These are phyloP conservation scores for Fusarium sp. DNA, from an alignment of 2,329 filamentous ascomycete genomes.

Conservation along the genomic window DNA sequence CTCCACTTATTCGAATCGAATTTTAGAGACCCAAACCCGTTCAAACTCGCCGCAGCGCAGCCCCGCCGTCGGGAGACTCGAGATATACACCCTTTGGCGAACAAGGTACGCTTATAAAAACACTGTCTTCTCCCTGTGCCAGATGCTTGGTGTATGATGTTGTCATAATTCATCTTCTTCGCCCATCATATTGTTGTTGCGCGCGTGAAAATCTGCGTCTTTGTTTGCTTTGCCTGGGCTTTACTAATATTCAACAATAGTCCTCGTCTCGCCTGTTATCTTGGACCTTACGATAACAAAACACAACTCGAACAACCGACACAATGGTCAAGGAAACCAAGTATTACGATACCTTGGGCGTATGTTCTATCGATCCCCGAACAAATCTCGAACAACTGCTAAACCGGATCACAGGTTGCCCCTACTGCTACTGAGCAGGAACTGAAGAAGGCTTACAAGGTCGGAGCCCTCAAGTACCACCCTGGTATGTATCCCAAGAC, in stretches of 20 bases:
- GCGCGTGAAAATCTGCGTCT: slow-evolving; percentile 9
- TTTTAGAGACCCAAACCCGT: slow-evolving; percentile 35
- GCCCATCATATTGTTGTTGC: not conserved
- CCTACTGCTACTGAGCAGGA: slow-evolving; percentile 84
- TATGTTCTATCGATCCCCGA: slow-evolving; percentile 55
- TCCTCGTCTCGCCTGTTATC: slow-evolving; percentile 20
- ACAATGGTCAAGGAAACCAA: slow-evolving; percentile 84
- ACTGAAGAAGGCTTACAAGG: slow-evolving; percentile 91
- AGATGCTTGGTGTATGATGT: not conserved
- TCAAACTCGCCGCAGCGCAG: slow-evolving; percentile 39
- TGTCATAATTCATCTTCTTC: not conserved
- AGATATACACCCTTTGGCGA: slow-evolving; percentile 37
- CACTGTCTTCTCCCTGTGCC: not conserved
- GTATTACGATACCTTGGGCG: slow-evolving; percentile 81
- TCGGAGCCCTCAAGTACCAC: slow-evolving; percentile 83
- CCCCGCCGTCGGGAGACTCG: slow-evolving; percentile 41
- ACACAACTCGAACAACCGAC: slow-evolving; percentile 31
- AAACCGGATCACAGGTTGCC: slow-evolving; percentile 67
- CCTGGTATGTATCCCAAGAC: slow-evolving; percentile 68
- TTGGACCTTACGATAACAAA: slow-evolving; percentile 6
- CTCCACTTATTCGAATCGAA: slow-evolving; percentile 41
- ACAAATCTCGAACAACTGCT: slow-evolving; percentile 10
- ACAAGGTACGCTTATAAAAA: slow-evolving; percentile 40
- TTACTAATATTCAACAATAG: slow-evolving; percentile 38
- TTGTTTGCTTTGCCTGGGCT: slow-evolving; percentile 13